Evolutionary conservation across 2,329 filamentous ascomycete species (phyloP).

Genomic region (Taxawa tesnikishii): DNA sequence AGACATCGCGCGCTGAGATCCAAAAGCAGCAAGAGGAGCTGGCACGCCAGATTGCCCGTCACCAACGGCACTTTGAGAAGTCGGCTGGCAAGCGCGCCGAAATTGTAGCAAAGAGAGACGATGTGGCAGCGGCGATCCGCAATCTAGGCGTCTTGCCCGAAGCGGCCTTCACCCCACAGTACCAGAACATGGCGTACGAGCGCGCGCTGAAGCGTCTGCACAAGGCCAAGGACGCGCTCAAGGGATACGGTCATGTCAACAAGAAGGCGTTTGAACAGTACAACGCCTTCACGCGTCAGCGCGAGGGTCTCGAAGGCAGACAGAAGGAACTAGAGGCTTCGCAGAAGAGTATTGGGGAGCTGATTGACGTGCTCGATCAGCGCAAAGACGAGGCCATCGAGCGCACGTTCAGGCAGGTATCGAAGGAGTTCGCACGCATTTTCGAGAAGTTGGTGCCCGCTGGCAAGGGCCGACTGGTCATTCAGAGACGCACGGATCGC

Average conservation of each 20-base stretch:
- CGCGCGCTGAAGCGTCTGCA: slow-evolving; percentile 56
- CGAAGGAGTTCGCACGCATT: slow-evolving; percentile 79
- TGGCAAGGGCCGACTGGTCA: slow-evolving; percentile 80
- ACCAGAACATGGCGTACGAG: slow-evolving; percentile 69
- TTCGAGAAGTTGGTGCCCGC: slow-evolving; percentile 93
- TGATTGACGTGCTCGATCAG: slow-evolving; percentile 85
- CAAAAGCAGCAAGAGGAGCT: slow-evolving; percentile 65
- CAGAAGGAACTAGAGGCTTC: slow-evolving; percentile 78
- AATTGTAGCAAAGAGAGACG: slow-evolving; percentile 61
- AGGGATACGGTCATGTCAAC: slow-evolving; percentile 97
- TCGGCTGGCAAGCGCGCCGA: slow-evolving; percentile 79
- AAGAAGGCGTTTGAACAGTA: slow-evolving; percentile 99
- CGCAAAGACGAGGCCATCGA: slow-evolving; percentile 97
- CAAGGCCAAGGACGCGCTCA: slow-evolving; percentile 82
- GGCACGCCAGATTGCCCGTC: slow-evolving; percentile 64
- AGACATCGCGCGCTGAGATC: slow-evolving; percentile 48
- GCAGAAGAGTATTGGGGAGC: slow-evolving; percentile 76
- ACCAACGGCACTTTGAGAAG: slow-evolving; percentile 85
- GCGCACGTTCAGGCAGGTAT: slow-evolving; percentile 96
- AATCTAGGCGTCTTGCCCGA: slow-evolving; percentile 88
- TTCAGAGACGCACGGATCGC: slow-evolving; percentile 78
- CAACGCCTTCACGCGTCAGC: slow-evolving; percentile 88
- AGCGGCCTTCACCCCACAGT: slow-evolving; percentile 76
- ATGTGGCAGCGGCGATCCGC: slow-evolving; percentile 79
- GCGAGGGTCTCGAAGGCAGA: slow-evolving; percentile 73